Percentiles rank a stretch among this genome's conserved stretches.
Conservation (phyloP, 352 stramenopile genomes). For the Phytophthora rubi region DNA sequence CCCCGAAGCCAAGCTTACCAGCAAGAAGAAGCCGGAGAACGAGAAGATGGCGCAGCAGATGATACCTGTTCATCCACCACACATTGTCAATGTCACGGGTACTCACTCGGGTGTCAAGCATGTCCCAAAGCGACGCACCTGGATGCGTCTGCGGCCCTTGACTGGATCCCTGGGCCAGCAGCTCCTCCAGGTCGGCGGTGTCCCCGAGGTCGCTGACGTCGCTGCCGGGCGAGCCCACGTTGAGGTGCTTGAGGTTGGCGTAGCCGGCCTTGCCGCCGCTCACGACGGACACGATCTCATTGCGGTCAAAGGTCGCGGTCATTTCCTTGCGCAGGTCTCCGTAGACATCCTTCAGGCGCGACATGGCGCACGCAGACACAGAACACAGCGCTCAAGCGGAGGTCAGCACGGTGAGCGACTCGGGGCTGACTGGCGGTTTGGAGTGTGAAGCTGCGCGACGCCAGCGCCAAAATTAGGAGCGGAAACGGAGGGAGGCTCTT, state of each 20-base stretch:
- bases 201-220: slow-evolving; percentile 84
- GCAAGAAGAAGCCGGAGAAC: slow-evolving; percentile 72
- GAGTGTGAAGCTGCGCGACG: slow-evolving; percentile 18
- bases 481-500: slow-evolving; percentile 28
- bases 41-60: slow-evolving; percentile 83
- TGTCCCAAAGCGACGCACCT: slow-evolving; percentile 32
- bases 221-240: slow-evolving; percentile 75
- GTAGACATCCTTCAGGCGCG: slow-evolving; percentile 81
- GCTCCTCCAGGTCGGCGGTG: slow-evolving; percentile 79
- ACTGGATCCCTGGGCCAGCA: slow-evolving; percentile 75
- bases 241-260: slow-evolving; percentile 84
- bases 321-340: slow-evolving; percentile 83
- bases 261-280: slow-evolving; percentile 77
- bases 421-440: slow-evolving; percentile 12
- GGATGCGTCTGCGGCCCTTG: slow-evolving; percentile 78
- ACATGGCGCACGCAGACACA: slow-evolving; percentile 35
- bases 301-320: slow-evolving; percentile 71
- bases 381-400: no score
- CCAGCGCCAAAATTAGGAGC: slow-evolving; percentile 23
- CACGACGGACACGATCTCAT: slow-evolving; percentile 73
- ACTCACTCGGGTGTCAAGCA: neutral
- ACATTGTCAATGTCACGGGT: no score
- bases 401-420: slow-evolving; percentile 16
- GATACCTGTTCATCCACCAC: slow-evolving; percentile 44
- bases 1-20: slow-evolving; percentile 41